These are phyloP conservation scores for Penicillium lagena DNA, from an alignment of 495 filamentous ascomycete species.

Conservation along the genomic window DNA sequence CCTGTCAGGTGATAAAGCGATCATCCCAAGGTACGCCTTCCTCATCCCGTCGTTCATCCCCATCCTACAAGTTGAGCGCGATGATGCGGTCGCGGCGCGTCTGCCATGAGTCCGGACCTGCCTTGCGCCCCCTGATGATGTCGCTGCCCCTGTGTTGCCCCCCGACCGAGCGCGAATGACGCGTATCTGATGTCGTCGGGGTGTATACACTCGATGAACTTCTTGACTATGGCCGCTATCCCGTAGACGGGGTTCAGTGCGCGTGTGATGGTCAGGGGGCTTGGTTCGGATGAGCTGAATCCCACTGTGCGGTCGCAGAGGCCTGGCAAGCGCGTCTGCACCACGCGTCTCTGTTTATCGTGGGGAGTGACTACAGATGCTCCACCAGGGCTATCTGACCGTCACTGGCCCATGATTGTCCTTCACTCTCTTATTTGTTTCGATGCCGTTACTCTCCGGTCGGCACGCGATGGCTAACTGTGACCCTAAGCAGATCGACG, in stretches of 20 bases:
- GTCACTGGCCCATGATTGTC: neutral
- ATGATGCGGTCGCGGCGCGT: neutral
- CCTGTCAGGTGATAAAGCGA: slow-evolving; percentile 47
- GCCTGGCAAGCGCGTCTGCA: slow-evolving; percentile 19
- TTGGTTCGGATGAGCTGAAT: neutral
- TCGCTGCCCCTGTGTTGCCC: neutral
- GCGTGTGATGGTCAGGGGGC: too few relatives aligned
- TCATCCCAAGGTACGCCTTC: slow-evolving; percentile 40
- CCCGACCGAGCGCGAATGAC: slow-evolving; percentile 9
- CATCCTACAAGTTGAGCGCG: neutral
- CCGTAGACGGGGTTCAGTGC: too few relatives aligned
- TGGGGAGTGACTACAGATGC: slow-evolving; percentile 10
- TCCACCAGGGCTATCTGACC: slow-evolving; percentile 2
- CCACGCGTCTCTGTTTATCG: slow-evolving; percentile 22
- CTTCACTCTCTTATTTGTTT: neutral
- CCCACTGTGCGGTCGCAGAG: neutral
- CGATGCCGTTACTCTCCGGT: slow-evolving; percentile 1
- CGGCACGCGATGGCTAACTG: slow-evolving; percentile 14
- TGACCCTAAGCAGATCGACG: slow-evolving; percentile 4
- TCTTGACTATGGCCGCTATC: too few relatives aligned
- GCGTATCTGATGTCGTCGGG: slow-evolving; percentile 17
- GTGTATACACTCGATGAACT: too few relatives aligned
- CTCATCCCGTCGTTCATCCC: slow-evolving; percentile 6
- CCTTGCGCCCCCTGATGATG: neutral
- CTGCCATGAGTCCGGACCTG: neutral